Evolutionary conservation across 1,139 yeast genomes (phyloP).

Genomic region (Protomyces inundatus): DNA sequence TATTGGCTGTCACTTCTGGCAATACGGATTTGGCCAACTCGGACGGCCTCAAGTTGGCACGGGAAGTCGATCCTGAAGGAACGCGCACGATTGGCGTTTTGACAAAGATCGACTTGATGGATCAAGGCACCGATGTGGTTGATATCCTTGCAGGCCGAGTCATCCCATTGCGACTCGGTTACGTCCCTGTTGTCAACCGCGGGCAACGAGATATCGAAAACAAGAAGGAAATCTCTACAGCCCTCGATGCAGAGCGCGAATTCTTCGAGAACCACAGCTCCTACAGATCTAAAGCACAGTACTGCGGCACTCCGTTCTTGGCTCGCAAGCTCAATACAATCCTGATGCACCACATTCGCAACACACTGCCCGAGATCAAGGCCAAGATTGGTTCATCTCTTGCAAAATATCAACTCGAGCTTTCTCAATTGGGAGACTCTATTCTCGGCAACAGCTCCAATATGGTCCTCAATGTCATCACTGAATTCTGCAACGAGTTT

Average conservation of each 20-base stretch:
- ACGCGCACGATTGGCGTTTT: conserved; percentile 89
- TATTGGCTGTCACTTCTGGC: conserved; percentile 92
- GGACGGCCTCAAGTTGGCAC: conserved; percentile 90
- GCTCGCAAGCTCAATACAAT: conserved; percentile 90
- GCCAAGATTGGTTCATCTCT: conserved; percentile 82
- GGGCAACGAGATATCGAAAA: conserved; percentile 93
- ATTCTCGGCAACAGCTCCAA: conserved; percentile 85
- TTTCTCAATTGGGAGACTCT: conserved; percentile 65
- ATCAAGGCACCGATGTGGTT: conserved; percentile 96
- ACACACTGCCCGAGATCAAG: conserved; percentile 92
- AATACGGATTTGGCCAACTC: conserved; percentile 97
- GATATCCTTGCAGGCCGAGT: conserved; percentile 95
- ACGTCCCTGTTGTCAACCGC: conserved; percentile 94
- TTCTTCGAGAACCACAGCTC: conserved; percentile 89
- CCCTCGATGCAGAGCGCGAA: conserved; percentile 70
- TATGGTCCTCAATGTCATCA: conserved; percentile 81
- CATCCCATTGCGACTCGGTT: conserved; percentile 90
- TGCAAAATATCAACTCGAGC: conserved; percentile 80
- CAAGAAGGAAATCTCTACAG: conserved; percentile 82
- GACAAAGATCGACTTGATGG: conserved; percentile 96
- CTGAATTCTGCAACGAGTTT: conserved; percentile 88
- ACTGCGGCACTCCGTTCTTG: conserved; percentile 93
- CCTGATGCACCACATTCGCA: conserved; percentile 84
- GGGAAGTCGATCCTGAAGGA: conserved; percentile 98
- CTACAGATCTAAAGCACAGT: conserved; percentile 87